phyloP scores from a whole-genome alignment of 306 rosid species.

The Herpetospermum pedunculosum region DNA sequence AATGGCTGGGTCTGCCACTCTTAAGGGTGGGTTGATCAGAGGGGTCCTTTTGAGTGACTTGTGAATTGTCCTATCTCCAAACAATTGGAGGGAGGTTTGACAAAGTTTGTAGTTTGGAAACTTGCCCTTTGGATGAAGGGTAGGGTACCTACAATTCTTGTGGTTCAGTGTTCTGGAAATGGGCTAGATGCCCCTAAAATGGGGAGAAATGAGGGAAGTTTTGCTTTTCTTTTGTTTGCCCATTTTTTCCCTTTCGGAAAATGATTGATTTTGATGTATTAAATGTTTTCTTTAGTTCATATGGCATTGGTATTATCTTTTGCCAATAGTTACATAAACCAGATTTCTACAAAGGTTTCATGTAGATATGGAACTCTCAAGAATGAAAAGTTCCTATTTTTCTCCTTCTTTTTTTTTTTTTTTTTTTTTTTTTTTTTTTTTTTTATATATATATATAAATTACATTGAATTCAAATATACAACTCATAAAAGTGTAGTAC shows the following conservation, averaged over 20 bases:
- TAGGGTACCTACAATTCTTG: neutral
- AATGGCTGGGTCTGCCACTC: neutral
- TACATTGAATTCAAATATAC: neutral
- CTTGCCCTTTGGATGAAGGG: neutral
- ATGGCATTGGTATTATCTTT: neutral
- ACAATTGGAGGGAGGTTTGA: neutral
- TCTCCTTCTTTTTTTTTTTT: neutral
- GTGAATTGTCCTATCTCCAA: neutral
- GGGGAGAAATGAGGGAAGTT: conserved; percentile 4
- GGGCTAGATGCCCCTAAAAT: neutral
- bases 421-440: too few relatives aligned
- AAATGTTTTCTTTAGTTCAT: neutral
- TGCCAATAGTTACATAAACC: neutral
- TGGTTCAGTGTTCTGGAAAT: neutral
- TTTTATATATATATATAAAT: too few relatives aligned
- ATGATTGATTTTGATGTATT: neutral
- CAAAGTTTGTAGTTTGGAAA: neutral
- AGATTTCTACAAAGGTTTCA: neutral
- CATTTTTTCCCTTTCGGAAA: neutral
- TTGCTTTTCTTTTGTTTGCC: conserved; percentile 3
- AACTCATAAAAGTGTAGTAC: neutral
- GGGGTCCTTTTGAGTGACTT: neutral
- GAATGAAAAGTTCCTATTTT: neutral
- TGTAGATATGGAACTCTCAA: neutral
- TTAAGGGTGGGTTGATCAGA: neutral